Conservation (phyloP, 352 stramenopile genomes). For the Globisporangium splendens region DNA sequence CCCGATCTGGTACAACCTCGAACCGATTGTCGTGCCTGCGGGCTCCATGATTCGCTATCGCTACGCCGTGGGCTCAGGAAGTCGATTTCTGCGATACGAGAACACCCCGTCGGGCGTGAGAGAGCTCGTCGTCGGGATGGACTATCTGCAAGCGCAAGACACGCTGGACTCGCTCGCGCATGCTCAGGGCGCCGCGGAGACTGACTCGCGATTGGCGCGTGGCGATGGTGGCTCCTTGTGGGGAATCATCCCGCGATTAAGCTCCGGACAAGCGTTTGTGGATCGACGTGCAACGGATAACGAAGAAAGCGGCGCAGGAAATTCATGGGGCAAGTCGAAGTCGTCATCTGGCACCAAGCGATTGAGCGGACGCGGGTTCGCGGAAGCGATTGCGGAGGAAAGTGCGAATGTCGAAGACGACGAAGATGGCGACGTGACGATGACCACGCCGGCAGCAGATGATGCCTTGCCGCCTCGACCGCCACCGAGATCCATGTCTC, state of each 20-base stretch:
- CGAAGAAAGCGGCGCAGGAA: slow-evolving; percentile 29
- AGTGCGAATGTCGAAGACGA: slow-evolving; percentile 25
- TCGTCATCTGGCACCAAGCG: slow-evolving; percentile 16
- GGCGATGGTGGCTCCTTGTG: slow-evolving; percentile 24
- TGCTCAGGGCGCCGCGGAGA: background rate
- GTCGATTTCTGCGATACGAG: slow-evolving; percentile 77
- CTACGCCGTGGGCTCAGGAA: slow-evolving; percentile 81
- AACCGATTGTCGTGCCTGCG: slow-evolving; percentile 64
- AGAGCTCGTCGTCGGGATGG: slow-evolving; percentile 51
- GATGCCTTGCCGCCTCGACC: slow-evolving; percentile 7
- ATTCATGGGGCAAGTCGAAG: slow-evolving; percentile 17
- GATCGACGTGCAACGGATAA: slow-evolving; percentile 56
- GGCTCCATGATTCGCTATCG: slow-evolving; percentile 73
- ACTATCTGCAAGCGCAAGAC: slow-evolving; percentile 73
- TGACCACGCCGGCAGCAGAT: background rate
- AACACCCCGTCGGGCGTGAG: slow-evolving; percentile 32
- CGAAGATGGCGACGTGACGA: slow-evolving; percentile 14
- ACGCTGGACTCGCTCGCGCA: slow-evolving; percentile 48
- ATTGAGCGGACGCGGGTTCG: slow-evolving; percentile 24
- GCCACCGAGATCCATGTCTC: slow-evolving; percentile 7
- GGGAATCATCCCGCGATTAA: slow-evolving; percentile 73
- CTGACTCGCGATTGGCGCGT: slow-evolving; percentile 13
- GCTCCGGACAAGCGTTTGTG: slow-evolving; percentile 80
- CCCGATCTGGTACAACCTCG: slow-evolving; percentile 88
- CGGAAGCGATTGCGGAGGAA: slow-evolving; percentile 60